Evolutionary conservation across 2,329 filamentous ascomycete species (phyloP).

Genomic region (Clonostachys rhizophaga): DNA sequence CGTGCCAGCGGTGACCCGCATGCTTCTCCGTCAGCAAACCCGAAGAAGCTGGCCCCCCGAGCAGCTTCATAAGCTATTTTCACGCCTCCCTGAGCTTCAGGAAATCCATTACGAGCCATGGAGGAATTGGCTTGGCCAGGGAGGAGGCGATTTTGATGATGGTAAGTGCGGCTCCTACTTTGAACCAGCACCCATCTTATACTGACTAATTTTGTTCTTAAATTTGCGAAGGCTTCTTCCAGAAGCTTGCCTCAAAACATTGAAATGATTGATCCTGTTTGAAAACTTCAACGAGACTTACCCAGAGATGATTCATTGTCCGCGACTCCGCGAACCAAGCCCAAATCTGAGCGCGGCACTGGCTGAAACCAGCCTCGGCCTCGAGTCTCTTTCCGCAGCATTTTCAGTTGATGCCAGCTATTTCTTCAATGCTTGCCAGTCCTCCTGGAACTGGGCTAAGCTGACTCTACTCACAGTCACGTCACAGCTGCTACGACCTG

Average conservation of each 20-base stretch:
- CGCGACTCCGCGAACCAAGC: constrained; percentile 11
- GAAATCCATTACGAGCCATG: constrained; percentile 32
- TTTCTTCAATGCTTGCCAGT: constrained; percentile 17
- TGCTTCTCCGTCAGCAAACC: constrained; percentile 29
- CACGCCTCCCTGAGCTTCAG: constrained; percentile 24
- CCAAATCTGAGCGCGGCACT: constrained; percentile 15
- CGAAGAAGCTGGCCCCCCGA: constrained; percentile 24
- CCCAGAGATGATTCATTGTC: background rate
- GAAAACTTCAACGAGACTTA: constrained; percentile 25
- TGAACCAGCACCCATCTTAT: no score
- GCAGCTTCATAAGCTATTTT: constrained; percentile 21
- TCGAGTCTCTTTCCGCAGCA: constrained; percentile 19
- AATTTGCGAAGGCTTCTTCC: no score
- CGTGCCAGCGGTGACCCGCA: constrained; percentile 20
- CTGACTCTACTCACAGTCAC: constrained; percentile 22
- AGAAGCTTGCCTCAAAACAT: constrained; percentile 5
- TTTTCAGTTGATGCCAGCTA: constrained; percentile 21
- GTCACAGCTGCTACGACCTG: constrained; percentile 14
- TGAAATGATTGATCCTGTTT: background rate
- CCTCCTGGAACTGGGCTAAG: constrained; percentile 18
- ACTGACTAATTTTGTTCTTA: no score
- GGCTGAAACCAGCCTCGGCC: constrained; percentile 18
- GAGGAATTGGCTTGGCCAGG: constrained; percentile 16
- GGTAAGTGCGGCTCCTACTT: no score
- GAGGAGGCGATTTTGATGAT: no score